Evolutionary conservation across 495 filamentous ascomycete genomes (phyloP), one percentile per base, ranked within the genome.

Genomic region (Talaromyces ruber): DNA sequence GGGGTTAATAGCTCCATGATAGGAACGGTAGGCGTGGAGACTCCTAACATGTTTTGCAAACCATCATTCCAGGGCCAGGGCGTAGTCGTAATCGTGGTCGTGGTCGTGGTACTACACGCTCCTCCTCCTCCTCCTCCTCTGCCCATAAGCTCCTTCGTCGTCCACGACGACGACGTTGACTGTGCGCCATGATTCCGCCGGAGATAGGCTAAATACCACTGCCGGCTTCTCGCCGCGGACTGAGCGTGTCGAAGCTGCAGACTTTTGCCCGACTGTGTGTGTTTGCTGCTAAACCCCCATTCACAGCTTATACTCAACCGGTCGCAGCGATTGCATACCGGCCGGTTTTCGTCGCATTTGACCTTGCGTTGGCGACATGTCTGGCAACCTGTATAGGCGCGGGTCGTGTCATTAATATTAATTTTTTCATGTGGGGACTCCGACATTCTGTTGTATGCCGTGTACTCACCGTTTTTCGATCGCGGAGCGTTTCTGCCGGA

Each of bases 351-450:
- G 58, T 81, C 81, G 63, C 81, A 84, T 68, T 82, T 81, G 12
- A 84, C 77, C 63, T 84, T 84, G 37, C 81, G 76, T 62, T 80
- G 79, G 52, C 80, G 79, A 67, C 81, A 84, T 47, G 81, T 82
- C 66, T 74, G 79, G 70, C 80, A 78, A 64, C 76, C 74, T 78
- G 58, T 29, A 14, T 26, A 34, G 45, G 12, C 22, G 43, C 59
- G 2, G 5, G 29, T 39, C 34, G 58, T 25, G n/a, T 47, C 39
- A 52, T 60, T 14, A 39, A 39, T 39, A 39, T 39, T 14, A 6
- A 29, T 5, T 5, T 32, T 14, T 39, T 39, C 8, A 29, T 29
- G 34, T 39, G 34, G 12, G 14, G 34, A 39, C 14, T 39, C 34
- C 34, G 16, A n/a, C 14, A 16, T 14, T 39, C 9, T 16, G 34